Percentiles rank a stretch among this genome's conserved stretches.
These are phyloP conservation scores for Phlegmacium glaucopus DNA, from an alignment of 768 basidiomycete species.

Conservation along the genomic window DNA sequence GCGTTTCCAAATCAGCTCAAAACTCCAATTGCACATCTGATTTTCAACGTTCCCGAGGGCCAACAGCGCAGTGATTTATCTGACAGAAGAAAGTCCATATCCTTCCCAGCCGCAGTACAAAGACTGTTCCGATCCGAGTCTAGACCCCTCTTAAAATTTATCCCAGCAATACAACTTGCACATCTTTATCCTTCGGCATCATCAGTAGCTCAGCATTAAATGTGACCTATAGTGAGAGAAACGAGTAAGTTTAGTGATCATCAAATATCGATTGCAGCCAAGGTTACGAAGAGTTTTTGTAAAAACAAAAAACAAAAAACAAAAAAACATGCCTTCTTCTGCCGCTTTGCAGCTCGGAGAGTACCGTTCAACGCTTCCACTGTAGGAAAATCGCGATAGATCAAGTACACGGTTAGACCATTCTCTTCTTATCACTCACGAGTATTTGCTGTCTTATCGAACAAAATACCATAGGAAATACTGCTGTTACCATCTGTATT, in stretches of 20 bases:
- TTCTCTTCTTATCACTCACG: conserved; percentile 23
- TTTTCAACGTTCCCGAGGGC: too few species aligned
- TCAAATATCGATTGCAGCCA: background rate
- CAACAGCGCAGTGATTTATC: too few species aligned
- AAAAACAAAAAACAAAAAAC: background rate
- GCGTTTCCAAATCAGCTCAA: too few species aligned
- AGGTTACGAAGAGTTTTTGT: background rate
- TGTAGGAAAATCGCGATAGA: conserved; percentile 9
- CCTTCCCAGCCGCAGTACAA: too few species aligned
- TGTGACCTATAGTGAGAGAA: conserved; percentile 38
- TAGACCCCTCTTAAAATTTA: too few species aligned
- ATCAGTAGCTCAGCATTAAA: conserved; percentile 46
- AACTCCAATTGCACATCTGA: too few species aligned
- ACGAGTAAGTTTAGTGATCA: too few species aligned
- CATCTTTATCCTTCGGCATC: conserved; percentile 50
- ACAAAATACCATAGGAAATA: conserved; percentile 40
- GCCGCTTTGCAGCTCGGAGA: conserved; percentile 40
- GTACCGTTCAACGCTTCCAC: conserved; percentile 51
- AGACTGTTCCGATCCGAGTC: too few species aligned
- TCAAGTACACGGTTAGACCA: too few species aligned
- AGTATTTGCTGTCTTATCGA: conserved; percentile 45
- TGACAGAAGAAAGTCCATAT: too few species aligned
- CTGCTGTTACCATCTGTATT: conserved; percentile 36
- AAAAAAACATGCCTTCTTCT: conserved; percentile 37
- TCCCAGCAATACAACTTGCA: conserved; percentile 38